phyloP scores from a whole-genome alignment of 139 green algal genomes.

The Spirogloea muscicola region DNA sequence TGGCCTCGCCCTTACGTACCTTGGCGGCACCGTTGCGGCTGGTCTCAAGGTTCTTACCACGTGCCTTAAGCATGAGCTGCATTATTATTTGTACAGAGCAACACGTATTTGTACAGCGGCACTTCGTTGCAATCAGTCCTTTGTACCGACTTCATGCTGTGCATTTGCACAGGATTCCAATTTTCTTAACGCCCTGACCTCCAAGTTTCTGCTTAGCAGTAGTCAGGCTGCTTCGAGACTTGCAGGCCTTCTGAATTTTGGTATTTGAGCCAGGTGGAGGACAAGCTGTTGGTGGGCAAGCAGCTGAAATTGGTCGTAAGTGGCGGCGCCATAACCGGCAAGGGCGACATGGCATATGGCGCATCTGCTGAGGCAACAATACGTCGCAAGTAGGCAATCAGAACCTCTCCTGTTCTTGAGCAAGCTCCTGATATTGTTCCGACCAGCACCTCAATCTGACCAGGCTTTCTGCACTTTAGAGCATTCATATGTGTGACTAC shows the following conservation, averaged over 20 bases:
- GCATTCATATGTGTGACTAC: too few relatives aligned
- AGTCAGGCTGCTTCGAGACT: not conserved
- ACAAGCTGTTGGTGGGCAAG: conserved; percentile 12
- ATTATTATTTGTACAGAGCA: not conserved
- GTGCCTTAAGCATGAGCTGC: too few relatives aligned
- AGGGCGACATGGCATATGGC: conserved; percentile 41
- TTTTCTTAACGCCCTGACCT: too few relatives aligned
- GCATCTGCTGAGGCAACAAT: conserved; percentile 45
- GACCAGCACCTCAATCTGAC: too few relatives aligned
- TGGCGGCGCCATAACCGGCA: conserved; percentile 51
- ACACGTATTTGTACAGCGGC: not conserved
- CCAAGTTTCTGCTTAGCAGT: conserved; percentile 8
- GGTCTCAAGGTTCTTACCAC: conserved; percentile 49
- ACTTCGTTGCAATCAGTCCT: not conserved
- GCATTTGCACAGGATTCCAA: not conserved
- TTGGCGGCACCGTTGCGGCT: conserved; percentile 35
- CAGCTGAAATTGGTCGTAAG: conserved; percentile 49
- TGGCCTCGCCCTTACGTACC: conserved; percentile 31
- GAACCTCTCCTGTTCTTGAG: too few relatives aligned
- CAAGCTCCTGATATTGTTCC: too few relatives aligned
- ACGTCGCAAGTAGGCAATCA: not conserved
- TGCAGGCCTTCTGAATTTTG: not conserved
- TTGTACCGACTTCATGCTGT: not conserved
- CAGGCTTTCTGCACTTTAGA: too few relatives aligned
- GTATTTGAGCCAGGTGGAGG: conserved; percentile 20